phyloP scores from a whole-genome alignment of 306 rosid species.

The Citrullus colocynthis region DNA sequence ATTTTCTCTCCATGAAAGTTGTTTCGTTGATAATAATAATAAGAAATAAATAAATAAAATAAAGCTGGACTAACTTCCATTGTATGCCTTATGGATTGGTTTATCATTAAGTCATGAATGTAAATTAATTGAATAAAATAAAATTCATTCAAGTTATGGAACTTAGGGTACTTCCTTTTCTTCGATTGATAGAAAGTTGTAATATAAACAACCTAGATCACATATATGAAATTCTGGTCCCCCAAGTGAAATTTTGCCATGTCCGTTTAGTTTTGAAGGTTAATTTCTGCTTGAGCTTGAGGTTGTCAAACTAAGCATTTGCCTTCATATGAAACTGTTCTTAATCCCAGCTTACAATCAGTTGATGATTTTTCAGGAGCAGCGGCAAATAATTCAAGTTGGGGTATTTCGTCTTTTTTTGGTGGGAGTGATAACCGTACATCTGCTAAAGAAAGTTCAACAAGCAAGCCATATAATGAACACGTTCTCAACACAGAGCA shows the following conservation, averaged over 20 bases:
- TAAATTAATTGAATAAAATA: neutral
- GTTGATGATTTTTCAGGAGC: constrained; percentile 8
- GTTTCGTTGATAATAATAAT: too few relatives aligned
- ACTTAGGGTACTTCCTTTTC: neutral
- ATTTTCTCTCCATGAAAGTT: too few relatives aligned
- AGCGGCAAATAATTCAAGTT: neutral
- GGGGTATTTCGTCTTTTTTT: constrained; percentile 30
- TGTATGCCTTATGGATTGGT: neutral
- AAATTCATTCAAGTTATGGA: neutral
- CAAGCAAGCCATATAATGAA: constrained; percentile 13
- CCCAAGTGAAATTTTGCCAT: neutral
- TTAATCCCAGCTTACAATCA: neutral
- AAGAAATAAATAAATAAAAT: neutral
- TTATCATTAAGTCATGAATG: neutral
- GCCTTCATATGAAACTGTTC: neutral
- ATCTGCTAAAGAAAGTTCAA: constrained; percentile 8
- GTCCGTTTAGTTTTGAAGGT: neutral
- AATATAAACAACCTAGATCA: neutral
- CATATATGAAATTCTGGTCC: neutral
- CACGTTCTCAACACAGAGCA: constrained; percentile 13
- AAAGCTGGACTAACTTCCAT: neutral
- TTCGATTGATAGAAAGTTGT: neutral
- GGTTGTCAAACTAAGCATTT: neutral
- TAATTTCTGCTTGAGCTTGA: neutral
- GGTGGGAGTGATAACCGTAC: constrained; percentile 9